Evolutionary conservation across 352 stramenopile species (phyloP).

Genomic region (Thalassiosira pacifica): DNA sequence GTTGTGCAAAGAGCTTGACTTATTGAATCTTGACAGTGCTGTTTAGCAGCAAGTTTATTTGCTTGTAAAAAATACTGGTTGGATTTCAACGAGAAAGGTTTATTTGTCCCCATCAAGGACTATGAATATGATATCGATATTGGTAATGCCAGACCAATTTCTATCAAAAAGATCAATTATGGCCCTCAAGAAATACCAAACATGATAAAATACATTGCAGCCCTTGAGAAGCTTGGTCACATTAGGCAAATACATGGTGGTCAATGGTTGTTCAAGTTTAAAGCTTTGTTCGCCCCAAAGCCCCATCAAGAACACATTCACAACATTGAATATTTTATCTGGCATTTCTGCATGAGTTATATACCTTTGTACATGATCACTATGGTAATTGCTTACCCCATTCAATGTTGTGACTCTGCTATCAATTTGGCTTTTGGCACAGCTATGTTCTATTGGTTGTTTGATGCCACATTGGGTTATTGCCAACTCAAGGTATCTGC

Average conservation of each 20-base stretch:
- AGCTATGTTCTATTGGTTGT: conserved; percentile 28
- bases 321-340: conserved; percentile 57
- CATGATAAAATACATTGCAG: conserved; percentile 31
- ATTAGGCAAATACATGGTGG: conserved; percentile 44
- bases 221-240: conserved; percentile 18
- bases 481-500: conserved; percentile 33
- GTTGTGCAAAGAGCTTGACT: neutral
- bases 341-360: conserved; percentile 65
- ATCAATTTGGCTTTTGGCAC: no score
- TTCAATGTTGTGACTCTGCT: conserved; percentile 48
- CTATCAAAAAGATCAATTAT: conserved; percentile 38
- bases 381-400: no score
- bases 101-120: conserved; percentile 34
- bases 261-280: conserved; percentile 43
- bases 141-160: conserved; percentile 29
- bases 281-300: conserved; percentile 52
- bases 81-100: conserved; percentile 38
- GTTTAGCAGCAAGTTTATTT: no score
- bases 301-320: conserved; percentile 56
- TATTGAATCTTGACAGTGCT: conserved; percentile 13
- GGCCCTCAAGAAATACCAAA: conserved; percentile 38
- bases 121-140: conserved; percentile 61
- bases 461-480: conserved; percentile 43
- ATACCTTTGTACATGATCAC: conserved; percentile 49
- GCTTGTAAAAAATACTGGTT: conserved; percentile 55